Evolutionary conservation across 768 basidiomycete genomes (phyloP).

Genomic region (Russula dissimulans): DNA sequence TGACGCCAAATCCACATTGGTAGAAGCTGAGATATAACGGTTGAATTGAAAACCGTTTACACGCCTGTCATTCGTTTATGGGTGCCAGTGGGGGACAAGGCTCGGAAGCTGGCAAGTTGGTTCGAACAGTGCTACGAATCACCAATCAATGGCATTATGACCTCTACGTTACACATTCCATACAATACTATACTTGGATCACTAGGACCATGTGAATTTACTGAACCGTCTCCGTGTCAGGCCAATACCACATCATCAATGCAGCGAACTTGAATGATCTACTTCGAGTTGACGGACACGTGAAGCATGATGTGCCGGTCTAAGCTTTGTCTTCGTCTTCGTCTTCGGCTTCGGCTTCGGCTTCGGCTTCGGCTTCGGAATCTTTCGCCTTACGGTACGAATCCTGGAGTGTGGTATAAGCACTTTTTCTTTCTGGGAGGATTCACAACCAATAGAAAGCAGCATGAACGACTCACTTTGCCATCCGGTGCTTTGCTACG

Average conservation of each 20-base stretch:
- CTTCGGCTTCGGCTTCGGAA: background rate
- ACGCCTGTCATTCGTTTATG: too few relatives aligned
- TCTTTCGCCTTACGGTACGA: background rate
- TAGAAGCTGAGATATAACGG: too few relatives aligned
- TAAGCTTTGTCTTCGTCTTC: background rate
- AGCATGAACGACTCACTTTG: background rate
- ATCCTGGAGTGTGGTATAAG: background rate
- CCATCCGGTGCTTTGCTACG: conserved; percentile 1
- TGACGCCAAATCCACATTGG: too few relatives aligned
- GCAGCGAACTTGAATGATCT: background rate
- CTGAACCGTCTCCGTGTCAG: background rate
- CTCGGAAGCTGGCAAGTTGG: too few relatives aligned
- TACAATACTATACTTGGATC: background rate
- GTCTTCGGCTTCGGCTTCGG: background rate
- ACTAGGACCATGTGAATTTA: background rate
- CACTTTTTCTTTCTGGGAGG: background rate
- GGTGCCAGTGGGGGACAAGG: too few relatives aligned
- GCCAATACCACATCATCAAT: background rate
- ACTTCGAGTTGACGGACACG: background rate
- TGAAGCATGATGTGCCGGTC: background rate
- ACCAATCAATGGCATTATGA: background rate
- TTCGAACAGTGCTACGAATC: background rate
- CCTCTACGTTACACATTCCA: background rate
- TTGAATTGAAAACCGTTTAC: background rate
- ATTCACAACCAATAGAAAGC: background rate